phyloP scores from a whole-genome alignment of 1,284 basidiomycete genomes.

The Exobasidium rhododendri region DNA sequence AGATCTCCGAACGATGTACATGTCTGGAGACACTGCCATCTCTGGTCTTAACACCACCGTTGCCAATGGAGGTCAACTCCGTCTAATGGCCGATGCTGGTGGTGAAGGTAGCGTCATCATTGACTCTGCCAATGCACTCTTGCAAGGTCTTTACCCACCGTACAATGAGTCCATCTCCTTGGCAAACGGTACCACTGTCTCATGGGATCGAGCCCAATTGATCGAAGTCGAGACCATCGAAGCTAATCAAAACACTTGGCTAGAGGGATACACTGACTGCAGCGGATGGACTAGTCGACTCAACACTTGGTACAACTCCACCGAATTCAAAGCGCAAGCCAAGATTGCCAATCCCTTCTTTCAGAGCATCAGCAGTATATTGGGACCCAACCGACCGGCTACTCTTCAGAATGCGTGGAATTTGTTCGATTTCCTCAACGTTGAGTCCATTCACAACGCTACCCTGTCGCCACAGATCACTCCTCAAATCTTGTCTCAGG shows the following conservation, averaged over 20 bases:
- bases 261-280: conserved; percentile 74
- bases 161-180: conserved; percentile 36
- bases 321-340: conserved; percentile 62
- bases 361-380: conserved; percentile 63
- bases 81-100: conserved; percentile 60
- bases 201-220: conserved; percentile 71
- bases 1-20: conserved; percentile 68
- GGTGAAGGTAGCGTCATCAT: conserved; percentile 79
- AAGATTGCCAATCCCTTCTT: conserved; percentile 67
- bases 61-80: conserved; percentile 31
- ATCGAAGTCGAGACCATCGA: conserved; percentile 72
- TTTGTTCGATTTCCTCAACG: conserved; percentile 69
- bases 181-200: conserved; percentile 71
- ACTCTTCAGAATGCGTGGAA: conserved; percentile 66
- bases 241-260: conserved; percentile 68
- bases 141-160: conserved; percentile 46
- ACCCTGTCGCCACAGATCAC: conserved; percentile 23
- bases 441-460: conserved; percentile 63
- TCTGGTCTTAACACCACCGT: conserved; percentile 59
- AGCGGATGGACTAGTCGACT: conserved; percentile 22
- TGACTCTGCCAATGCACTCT: conserved; percentile 62
- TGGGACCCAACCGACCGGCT: conserved; percentile 65
- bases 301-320: conserved; percentile 40
- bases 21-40: conserved; percentile 63
- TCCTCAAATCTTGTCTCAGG: conserved; percentile 26